phyloP scores from a whole-genome alignment of 345 rosid species.

The Salix brachista region DNA sequence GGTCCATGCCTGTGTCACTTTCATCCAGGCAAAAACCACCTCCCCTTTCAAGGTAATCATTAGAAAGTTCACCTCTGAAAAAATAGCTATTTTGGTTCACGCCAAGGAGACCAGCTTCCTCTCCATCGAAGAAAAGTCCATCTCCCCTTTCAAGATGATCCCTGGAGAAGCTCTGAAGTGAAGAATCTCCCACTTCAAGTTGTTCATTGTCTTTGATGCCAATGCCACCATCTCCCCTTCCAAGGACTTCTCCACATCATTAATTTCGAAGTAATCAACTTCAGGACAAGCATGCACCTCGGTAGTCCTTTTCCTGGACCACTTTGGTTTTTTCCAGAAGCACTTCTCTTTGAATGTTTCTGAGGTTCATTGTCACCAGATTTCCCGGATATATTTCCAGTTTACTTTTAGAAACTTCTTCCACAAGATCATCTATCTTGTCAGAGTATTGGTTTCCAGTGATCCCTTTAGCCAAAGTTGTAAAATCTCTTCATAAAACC shows the following conservation, averaged over 20 bases:
- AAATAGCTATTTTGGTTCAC: conserved; percentile 19
- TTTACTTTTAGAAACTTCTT: too few relatives aligned
- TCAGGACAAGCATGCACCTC: too few relatives aligned
- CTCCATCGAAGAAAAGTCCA: conserved; percentile 45
- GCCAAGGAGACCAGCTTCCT: conserved; percentile 26
- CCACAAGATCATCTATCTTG: too few relatives aligned
- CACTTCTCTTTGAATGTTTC: too few relatives aligned
- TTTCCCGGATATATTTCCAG: too few relatives aligned
- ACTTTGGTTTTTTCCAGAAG: too few relatives aligned
- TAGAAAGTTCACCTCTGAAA: conserved; percentile 22
- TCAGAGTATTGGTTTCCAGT: too few relatives aligned
- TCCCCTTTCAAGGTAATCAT: conserved; percentile 49
- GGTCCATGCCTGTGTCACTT: conserved; percentile 26
- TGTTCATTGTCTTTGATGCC: conserved; percentile 18
- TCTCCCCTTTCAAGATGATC: conserved; percentile 46
- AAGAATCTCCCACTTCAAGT: conserved; percentile 18
- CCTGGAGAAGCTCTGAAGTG: conserved; percentile 11
- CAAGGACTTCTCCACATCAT: conserved; percentile 30
- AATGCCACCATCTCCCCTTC: conserved; percentile 14
- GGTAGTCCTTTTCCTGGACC: too few relatives aligned
- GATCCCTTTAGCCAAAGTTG: too few relatives aligned
- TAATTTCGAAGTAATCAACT: conserved; percentile 42
- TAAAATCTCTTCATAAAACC: too few relatives aligned
- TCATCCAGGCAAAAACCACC: conserved; percentile 76
- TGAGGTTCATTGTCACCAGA: too few relatives aligned